Percentiles rank a stretch among this genome's conserved stretches.
Conservation (phyloP, 257 asterid species). For the Apocynum venetum region DNA sequence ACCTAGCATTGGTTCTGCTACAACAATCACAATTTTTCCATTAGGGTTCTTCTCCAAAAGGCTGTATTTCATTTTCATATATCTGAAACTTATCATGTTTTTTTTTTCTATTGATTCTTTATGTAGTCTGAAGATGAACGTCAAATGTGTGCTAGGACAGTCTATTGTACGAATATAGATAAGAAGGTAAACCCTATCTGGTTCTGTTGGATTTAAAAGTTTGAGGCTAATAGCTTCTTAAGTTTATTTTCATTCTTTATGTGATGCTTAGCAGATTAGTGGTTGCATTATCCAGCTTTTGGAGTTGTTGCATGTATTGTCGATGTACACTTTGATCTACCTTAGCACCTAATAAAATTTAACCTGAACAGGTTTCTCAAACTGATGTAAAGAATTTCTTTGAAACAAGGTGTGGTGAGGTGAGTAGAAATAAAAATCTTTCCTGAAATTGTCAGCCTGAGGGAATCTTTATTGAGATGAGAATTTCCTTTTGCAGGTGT, state of each 20-base stretch:
- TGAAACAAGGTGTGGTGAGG: slow-evolving; percentile 57
- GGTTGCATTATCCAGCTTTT: neutral
- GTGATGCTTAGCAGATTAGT: neutral
- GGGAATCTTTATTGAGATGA: neutral
- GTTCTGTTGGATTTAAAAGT: neutral
- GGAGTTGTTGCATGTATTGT: neutral
- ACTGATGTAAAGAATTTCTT: slow-evolving; percentile 81
- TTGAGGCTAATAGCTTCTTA: neutral
- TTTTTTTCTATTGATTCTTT: slow-evolving; percentile 5
- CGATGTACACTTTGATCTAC: neutral
- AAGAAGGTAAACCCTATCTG: slow-evolving; percentile 49
- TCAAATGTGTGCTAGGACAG: slow-evolving; percentile 97
- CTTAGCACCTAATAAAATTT: neutral
- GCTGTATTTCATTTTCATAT: neutral
- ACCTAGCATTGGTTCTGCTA: neutral
- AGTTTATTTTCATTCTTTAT: neutral
- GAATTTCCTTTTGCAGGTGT: slow-evolving; percentile 50
- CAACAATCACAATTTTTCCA: neutral
- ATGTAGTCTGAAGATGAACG: slow-evolving; percentile 90
- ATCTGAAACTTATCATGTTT: slow-evolving; percentile 6
- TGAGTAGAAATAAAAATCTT: neutral
- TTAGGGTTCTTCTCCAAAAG: neutral
- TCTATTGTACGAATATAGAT: slow-evolving; percentile 91
- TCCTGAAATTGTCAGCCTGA: slow-evolving; percentile 3
- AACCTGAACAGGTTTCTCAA: slow-evolving; percentile 56